Percentiles rank a stretch among this genome's conserved stretches.
Evolutionary conservation across 352 stramenopile species (phyloP).

Genomic region (Blastocystis sp.): DNA sequence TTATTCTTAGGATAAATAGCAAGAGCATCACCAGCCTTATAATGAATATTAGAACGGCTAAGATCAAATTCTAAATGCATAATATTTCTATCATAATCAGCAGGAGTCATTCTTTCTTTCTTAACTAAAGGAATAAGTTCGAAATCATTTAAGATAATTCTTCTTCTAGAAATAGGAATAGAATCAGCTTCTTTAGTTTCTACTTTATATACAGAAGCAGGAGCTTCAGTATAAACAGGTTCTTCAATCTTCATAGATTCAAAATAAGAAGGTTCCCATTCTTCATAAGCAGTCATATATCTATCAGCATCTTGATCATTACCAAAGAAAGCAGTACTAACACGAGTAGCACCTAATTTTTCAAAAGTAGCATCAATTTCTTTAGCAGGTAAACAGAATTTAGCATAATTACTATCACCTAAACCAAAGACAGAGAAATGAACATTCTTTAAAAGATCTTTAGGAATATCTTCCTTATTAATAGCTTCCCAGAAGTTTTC

Average conservation of each 20-base stretch:
- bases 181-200: constrained; percentile 40
- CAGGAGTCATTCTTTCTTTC: constrained; percentile 56
- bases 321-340: neutral
- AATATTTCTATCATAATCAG: constrained; percentile 59
- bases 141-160: constrained; percentile 53
- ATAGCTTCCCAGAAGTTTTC: constrained; percentile 60
- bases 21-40: constrained; percentile 59
- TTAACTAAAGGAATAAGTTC: constrained; percentile 55
- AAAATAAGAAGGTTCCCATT: constrained; percentile 18
- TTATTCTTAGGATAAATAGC: constrained; percentile 62
- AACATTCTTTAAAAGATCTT: constrained; percentile 44
- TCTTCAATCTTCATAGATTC: constrained; percentile 4
- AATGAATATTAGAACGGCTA: constrained; percentile 55
- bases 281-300: constrained; percentile 11
- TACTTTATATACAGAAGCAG: constrained; percentile 49
- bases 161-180: constrained; percentile 43
- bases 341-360: constrained; percentile 53
- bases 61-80: constrained; percentile 65
- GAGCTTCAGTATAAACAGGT: constrained; percentile 10
- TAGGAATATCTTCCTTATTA: constrained; percentile 31
- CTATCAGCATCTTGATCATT: constrained; percentile 24
- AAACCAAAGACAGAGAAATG: constrained; percentile 58
- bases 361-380: constrained; percentile 55
- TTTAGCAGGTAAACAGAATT: constrained; percentile 56
- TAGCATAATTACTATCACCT: constrained; percentile 57